phyloP scores from a whole-genome alignment of 1,139 yeast species.

The Kodamaea sp. region DNA sequence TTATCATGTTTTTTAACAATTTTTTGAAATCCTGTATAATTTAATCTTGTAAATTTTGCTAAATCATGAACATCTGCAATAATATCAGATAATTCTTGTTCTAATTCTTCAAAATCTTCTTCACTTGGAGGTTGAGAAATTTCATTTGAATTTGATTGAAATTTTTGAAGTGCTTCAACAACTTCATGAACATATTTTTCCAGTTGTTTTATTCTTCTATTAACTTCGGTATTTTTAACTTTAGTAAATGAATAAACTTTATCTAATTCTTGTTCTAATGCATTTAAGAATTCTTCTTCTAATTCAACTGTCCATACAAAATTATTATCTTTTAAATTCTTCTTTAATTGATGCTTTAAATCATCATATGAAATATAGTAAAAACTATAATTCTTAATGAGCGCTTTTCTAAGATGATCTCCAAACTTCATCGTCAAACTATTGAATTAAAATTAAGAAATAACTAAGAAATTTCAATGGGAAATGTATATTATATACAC shows the following conservation, averaged over 20 bases:
- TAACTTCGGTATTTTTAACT: slow-evolving; percentile 80
- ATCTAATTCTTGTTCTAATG: slow-evolving; percentile 77
- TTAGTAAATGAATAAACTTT: slow-evolving; percentile 88
- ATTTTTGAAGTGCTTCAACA: slow-evolving; percentile 39
- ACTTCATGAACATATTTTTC: slow-evolving; percentile 66
- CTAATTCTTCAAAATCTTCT: slow-evolving; percentile 85
- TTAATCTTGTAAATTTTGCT: slow-evolving; percentile 86
- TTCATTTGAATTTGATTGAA: slow-evolving; percentile 14
- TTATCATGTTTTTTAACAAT: slow-evolving; percentile 96
- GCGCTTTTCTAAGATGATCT: slow-evolving; percentile 67
- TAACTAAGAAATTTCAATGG: neutral
- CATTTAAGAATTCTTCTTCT: slow-evolving; percentile 76
- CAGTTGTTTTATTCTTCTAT: slow-evolving; percentile 76
- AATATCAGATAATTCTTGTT: slow-evolving; percentile 86
- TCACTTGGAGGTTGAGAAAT: slow-evolving; percentile 48
- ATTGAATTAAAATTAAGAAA: neutral
- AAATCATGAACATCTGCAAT: slow-evolving; percentile 97
- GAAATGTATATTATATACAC: neutral
- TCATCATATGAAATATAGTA: slow-evolving; percentile 91
- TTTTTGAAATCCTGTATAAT: slow-evolving; percentile 94
- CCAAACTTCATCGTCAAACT: slow-evolving; percentile 61
- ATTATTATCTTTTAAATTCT: slow-evolving; percentile 54
- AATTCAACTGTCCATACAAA: slow-evolving; percentile 66
- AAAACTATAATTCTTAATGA: slow-evolving; percentile 80
- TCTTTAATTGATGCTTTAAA: slow-evolving; percentile 73